Percentiles rank a stretch among this genome's conserved stretches.
These are phyloP conservation scores for Ustilago hordei DNA, from an alignment of 1,284 basidiomycete species.

Conservation along the genomic window DNA sequence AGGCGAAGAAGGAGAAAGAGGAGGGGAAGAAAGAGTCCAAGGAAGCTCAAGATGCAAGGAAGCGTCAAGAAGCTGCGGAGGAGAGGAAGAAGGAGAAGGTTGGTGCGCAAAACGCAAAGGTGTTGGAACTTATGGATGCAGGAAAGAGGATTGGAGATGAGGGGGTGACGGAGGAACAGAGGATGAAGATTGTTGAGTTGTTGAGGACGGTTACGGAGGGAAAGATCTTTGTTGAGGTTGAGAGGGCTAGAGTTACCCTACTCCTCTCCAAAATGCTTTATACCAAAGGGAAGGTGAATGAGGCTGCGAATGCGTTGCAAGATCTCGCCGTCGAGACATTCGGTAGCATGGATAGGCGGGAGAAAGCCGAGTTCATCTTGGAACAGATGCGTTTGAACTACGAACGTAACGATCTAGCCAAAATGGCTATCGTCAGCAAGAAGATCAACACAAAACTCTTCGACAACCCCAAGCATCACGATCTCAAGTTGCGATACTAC, in stretches of 20 bases:
- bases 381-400: conserved; percentile 97
- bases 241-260: conserved; percentile 82
- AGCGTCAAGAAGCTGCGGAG: conserved; percentile 38
- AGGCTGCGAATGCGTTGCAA: conserved; percentile 74
- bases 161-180: conserved; percentile 47
- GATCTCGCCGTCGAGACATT: conserved; percentile 99
- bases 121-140: conserved; percentile 58
- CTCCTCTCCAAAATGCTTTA: conserved; percentile 63
- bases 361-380: conserved; percentile 98
- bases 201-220: conserved; percentile 93
- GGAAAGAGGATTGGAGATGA: conserved; percentile 58
- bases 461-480: conserved; percentile 87
- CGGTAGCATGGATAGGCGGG: conserved; percentile 95
- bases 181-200: conserved; percentile 74
- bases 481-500: conserved; percentile 94
- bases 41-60: conserved; percentile 40
- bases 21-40: conserved; percentile 48
- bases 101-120: conserved; percentile 60
- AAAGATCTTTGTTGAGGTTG: conserved; percentile 98
- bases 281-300: conserved; percentile 54
- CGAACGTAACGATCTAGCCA: conserved; percentile 82
- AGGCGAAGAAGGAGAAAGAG: conserved; percentile 37
- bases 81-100: conserved; percentile 53
- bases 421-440: conserved; percentile 88
- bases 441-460: conserved; percentile 90